Conservation (phyloP, 257 asterid genomes). For the Solanum infundibuliforme region DNA sequence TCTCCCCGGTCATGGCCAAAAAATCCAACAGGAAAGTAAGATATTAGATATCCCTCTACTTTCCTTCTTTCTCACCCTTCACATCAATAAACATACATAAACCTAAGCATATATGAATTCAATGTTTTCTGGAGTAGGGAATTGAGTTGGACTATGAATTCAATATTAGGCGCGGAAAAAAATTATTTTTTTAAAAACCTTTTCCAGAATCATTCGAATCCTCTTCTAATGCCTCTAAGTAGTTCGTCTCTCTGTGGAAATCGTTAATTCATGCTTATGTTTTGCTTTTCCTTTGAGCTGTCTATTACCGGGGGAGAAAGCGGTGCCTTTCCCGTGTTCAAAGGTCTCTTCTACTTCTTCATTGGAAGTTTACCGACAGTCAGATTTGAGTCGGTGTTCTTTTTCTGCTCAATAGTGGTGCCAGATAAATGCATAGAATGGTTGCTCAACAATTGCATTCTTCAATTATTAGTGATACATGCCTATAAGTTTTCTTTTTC, state of each 20-base stretch:
- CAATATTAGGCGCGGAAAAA: not conserved
- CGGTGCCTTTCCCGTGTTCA: not conserved
- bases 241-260: not conserved
- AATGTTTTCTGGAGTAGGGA: not conserved
- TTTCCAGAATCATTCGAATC: not conserved
- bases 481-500: not conserved
- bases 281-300: not conserved
- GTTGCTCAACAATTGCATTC: not conserved
- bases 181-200: not conserved
- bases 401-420: not conserved
- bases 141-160: not conserved
- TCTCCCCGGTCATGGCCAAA: not conserved
- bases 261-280: not conserved
- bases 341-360: not conserved
- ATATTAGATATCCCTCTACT: not conserved
- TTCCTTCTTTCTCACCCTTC: not conserved
- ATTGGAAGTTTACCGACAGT: not conserved
- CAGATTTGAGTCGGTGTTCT: not conserved
- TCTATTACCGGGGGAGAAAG: not conserved
- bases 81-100: not conserved
- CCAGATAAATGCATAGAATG: not conserved
- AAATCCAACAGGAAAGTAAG: not conserved
- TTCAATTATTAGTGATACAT: not conserved
- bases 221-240: not conserved
- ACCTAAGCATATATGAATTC: not conserved